Percentiles rank a stretch among this genome's conserved stretches.
These are phyloP conservation scores for Plectosphaerella plurivora DNA, from an alignment of 2,329 filamentous ascomycete genomes.

Conservation along the genomic window DNA sequence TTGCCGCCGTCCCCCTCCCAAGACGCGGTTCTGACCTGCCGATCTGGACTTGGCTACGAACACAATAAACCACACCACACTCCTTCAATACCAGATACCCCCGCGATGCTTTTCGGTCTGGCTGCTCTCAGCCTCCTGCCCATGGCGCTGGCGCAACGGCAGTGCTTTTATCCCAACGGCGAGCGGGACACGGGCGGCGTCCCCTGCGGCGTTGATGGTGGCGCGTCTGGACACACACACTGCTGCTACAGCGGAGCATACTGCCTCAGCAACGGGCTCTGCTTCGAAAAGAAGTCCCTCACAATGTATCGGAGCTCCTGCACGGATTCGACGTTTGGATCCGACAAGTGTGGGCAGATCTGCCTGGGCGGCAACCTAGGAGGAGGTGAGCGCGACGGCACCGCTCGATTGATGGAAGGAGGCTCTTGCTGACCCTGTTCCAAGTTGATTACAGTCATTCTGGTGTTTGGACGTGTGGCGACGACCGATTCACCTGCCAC, in stretches of 20 bases:
- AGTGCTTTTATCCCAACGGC: not conserved
- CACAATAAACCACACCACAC: no score
- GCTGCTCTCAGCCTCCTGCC: not conserved
- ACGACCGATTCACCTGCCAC: constrained; percentile 1
- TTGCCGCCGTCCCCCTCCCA: no score
- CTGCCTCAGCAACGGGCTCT: constrained; percentile 10
- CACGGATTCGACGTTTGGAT: constrained; percentile 2
- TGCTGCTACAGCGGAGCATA: constrained; percentile 8
- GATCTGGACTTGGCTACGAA: no score
- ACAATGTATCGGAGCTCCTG: constrained; percentile 9
- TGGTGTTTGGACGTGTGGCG: not conserved
- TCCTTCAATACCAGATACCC: no score
- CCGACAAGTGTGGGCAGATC: constrained; percentile 4
- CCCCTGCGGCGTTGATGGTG: not conserved
- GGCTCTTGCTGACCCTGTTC: not conserved
- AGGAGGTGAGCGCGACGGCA: not conserved
- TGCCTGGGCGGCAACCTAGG: not conserved
- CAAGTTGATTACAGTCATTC: not conserved
- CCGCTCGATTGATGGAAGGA: not conserved
- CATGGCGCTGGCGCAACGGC: not conserved
- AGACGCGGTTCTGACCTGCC: no score
- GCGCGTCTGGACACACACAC: constrained; percentile 1
- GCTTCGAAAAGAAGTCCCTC: constrained; percentile 6
- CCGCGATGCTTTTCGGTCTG: no score
- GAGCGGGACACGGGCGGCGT: not conserved